Base-by-base conservation (phyloP, 352 stramenopile species). In the Pythium sukuiense region DNA sequence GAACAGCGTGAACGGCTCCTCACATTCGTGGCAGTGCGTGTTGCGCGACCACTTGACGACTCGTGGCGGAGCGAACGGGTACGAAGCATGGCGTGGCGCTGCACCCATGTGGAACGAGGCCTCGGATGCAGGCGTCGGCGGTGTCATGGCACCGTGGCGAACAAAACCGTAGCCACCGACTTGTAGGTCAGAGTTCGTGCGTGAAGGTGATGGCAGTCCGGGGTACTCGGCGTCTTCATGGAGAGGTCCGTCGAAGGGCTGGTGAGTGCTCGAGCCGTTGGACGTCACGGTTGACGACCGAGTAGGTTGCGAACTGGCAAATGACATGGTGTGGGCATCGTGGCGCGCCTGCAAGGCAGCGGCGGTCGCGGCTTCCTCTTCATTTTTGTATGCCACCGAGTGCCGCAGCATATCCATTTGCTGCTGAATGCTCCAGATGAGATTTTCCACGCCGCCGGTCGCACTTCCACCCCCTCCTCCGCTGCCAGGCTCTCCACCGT, bases 1-100 rank as follows among this genome's bases (percentile, higher is more conserved):
- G 27, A 96, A 96, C 5, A 96, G 62, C 55, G 87, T 93, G 71
- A 96, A 96, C 9, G 81, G 62, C 52, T 92, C 85, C 14, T 94
- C 61, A 66, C 87, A 96, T 72, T 93, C 87, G 68, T 92, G 90
- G 69, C 87, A 96, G 55, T 90, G 80, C 62, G 77, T 90, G 59
- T 83, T 85, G 24, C 86, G 81, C 6, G 85, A 83, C 87, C 87
- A 95, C 50, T 94, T 94, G 26, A 91, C 81, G 33, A 94, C 86
- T 46, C 53, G 39, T 16, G 62, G 54, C 27, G 49, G 27, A 24
- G 48, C 73, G 5, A 74, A 85, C 35, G 82, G 59, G 41, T 72
- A 72, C 27, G 45, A 26, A 14, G 66, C 60, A 13, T 68, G 66
- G 4, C 60, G 66, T 20, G 59, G 55, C 37, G 49, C 61, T 7